These are phyloP conservation scores for Suhomyces atakaporum DNA, from an alignment of 1,139 yeast species.

Conservation along the genomic window DNA sequence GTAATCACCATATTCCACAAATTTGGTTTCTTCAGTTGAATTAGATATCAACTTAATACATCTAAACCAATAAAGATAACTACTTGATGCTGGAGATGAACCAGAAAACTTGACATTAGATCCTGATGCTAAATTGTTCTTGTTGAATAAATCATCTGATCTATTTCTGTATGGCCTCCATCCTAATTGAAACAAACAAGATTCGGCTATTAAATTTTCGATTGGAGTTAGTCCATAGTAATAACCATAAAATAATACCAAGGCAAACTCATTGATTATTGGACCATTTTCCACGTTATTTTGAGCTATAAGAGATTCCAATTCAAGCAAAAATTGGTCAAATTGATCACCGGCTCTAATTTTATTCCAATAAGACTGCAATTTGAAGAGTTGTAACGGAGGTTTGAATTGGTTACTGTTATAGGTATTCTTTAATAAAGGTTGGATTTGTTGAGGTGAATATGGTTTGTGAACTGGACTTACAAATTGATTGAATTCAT, in stretches of 20 bases:
- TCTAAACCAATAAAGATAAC: slow-evolving; percentile 42
- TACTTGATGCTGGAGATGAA: slow-evolving; percentile 8
- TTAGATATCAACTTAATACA: slow-evolving; percentile 26
- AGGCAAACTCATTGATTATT: slow-evolving; percentile 38
- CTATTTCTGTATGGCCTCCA: slow-evolving; percentile 43
- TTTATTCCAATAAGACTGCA: slow-evolving; percentile 51
- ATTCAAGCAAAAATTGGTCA: slow-evolving; percentile 36
- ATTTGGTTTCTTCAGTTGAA: slow-evolving; percentile 17
- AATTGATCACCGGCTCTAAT: slow-evolving; percentile 45
- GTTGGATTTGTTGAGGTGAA: slow-evolving; percentile 37
- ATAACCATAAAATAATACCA: slow-evolving; percentile 60
- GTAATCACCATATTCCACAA: slow-evolving; percentile 41
- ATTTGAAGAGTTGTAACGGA: slow-evolving; percentile 40
- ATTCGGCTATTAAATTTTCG: slow-evolving; percentile 44
- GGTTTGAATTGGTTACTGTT: slow-evolving; percentile 24
- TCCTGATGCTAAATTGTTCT: slow-evolving; percentile 6
- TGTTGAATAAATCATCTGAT: slow-evolving; percentile 9
- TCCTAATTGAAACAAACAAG: slow-evolving; percentile 41
- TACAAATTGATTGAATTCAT: slow-evolving; percentile 31
- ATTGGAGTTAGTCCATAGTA: slow-evolving; percentile 56
- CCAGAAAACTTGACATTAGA: slow-evolving; percentile 5
- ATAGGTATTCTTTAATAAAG: slow-evolving; percentile 17
- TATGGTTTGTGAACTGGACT: slow-evolving; percentile 42
- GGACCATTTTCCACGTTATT: slow-evolving; percentile 24
- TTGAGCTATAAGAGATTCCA: slow-evolving; percentile 27